Evolutionary conservation across 108 stramenopile genomes (phyloP).

Genomic region (Epipyxis sp.): DNA sequence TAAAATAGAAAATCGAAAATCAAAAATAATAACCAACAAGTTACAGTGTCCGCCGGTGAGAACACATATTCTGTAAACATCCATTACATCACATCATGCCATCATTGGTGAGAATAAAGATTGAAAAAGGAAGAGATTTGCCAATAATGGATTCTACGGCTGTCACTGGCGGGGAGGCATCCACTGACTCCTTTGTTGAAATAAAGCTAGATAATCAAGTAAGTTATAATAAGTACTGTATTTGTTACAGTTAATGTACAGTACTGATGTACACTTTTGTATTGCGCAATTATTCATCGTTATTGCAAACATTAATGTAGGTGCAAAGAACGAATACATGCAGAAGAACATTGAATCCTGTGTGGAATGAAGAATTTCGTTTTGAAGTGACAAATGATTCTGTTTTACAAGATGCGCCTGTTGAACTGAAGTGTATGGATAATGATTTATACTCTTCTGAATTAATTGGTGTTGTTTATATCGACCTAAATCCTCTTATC

Average conservation of each 20-base stretch:
- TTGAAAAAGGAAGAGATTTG: constrained; percentile 13
- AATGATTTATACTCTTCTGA: constrained; percentile 54
- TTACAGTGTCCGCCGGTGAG: no score
- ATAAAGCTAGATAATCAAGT: constrained; percentile 16
- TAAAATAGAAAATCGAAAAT: no score
- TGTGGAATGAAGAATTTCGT: constrained; percentile 86
- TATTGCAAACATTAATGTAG: no score
- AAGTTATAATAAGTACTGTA: no score
- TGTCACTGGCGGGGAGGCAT: constrained; percentile 2
- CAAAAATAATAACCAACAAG: no score
- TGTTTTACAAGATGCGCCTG: constrained; percentile 88
- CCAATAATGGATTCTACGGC: constrained; percentile 21
- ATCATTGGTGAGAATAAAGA: neutral
- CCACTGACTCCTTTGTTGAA: constrained; percentile 25
- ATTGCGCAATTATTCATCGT: no score
- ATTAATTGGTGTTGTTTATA: constrained; percentile 81
- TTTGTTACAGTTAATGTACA: no score
- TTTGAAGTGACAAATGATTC: constrained; percentile 93
- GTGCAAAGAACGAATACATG: constrained; percentile 1
- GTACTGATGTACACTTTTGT: no score
- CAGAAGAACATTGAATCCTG: constrained; percentile 68
- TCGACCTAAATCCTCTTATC: constrained; percentile 90
- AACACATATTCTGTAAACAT: no score
- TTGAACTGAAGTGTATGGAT: constrained; percentile 82
- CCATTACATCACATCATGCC: no score